phyloP scores from a whole-genome alignment of 2,329 filamentous ascomycete species.

The Neonectria coccinea region DNA sequence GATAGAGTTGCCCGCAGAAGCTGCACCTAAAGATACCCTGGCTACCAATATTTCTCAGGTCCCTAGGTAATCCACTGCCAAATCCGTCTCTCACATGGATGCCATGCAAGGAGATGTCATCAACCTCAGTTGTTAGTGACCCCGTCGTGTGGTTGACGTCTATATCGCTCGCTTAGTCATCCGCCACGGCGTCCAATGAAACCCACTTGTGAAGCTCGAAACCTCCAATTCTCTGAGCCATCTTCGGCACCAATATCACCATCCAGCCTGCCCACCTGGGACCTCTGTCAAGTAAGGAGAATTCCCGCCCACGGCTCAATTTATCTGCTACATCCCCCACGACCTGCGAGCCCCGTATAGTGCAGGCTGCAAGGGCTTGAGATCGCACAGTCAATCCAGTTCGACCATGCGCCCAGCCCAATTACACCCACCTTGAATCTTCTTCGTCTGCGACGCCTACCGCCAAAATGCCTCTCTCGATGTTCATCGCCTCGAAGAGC shows the following conservation, averaged over 20 bases:
- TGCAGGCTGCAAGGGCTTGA: slow-evolving; percentile 6
- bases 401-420: slow-evolving; percentile 28
- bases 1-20: not conserved
- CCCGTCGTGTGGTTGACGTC: too few species aligned
- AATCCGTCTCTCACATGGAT: slow-evolving; percentile 4
- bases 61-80: not conserved
- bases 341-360: not conserved
- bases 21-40: not conserved
- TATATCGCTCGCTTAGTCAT: slow-evolving; percentile 13
- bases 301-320: slow-evolving; percentile 3
- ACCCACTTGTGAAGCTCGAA: slow-evolving; percentile 2
- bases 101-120: not conserved
- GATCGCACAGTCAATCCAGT: not conserved
- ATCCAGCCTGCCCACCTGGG: not conserved
- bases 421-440: slow-evolving; percentile 6
- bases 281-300: not conserved
- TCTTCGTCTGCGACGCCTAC: not conserved
- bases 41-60: not conserved
- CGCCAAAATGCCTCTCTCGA: slow-evolving; percentile 45
- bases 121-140: slow-evolving; percentile 3
- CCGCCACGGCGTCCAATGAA: not conserved
- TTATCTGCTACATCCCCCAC: too few species aligned
- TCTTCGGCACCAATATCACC: slow-evolving; percentile 8
- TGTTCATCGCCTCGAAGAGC: slow-evolving; percentile 61
- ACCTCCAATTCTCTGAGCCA: slow-evolving; percentile 11